Evolutionary conservation across 2,329 filamentous ascomycete species (phyloP), one percentile per base, ranked within the genome.

Genomic region (Leptodontidium sp.): DNA sequence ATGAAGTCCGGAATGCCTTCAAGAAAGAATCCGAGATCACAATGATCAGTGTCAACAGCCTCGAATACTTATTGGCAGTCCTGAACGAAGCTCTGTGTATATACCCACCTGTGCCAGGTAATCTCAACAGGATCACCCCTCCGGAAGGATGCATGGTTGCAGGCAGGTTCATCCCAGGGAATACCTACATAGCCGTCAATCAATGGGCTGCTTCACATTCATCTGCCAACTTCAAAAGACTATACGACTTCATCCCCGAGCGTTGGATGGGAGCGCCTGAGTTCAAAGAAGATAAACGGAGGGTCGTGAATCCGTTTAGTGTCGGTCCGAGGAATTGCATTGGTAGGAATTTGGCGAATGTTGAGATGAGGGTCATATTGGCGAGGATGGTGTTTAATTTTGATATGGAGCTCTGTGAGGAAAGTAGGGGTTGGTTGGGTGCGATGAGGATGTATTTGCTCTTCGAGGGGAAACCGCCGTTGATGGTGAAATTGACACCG

Each of bases 21-120:
- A 47, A 29, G 12, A 59, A 24, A 24, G 35, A 26, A 38, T 17
- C 32, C 2, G 64, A 65, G 21, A 65, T 65, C 21, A 49, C 17
- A 8, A 66, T 66, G 40, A 29, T 38, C 2, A 64, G 26, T 14
- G 63, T 68, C 17, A 43, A 65, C 12, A 43, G 11, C 32, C 55
- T 75, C 6, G 65, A 65, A 0, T 83, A 83, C 65, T 72, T 81
- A 5, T 59, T 73, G 15, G 81, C 81, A 6, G 76, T 80, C 14
- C 68, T 83, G 2, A 71, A 79, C 9, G 82, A 83, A 71, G 75
- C 70, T 4, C 74, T 83, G 0, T 74, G 81, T 1, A 66, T 80
- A 3, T 80, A 76, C 67, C 81, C 81, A 7, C 78, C 80, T 0
- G 75, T 70, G 1, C 67, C 72, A 5, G 69, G 61, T 7, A 66